Base-by-base conservation (phyloP, 768 basidiomycete species). In the Russula lepida region DNA sequence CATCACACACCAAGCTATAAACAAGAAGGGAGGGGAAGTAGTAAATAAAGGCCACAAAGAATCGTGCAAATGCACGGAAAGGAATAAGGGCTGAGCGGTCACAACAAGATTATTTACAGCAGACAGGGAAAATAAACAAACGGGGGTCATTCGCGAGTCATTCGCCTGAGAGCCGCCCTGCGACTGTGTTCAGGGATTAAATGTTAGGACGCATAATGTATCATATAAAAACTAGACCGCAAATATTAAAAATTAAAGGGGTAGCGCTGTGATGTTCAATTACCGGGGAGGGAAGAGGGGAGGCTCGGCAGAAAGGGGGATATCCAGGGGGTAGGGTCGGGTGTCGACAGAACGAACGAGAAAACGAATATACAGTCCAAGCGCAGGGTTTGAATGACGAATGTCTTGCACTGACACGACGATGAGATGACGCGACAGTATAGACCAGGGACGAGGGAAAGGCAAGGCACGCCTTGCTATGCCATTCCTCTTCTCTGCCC, bases 31-130 rank as follows among this genome's bases (percentile, higher is more conserved):
- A 11, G 25, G 19, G 11, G n/a, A 9, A 53, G 48, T 9, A 5
- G 19, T 8, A 27, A 56, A 37, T 37, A 37, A 15, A 37, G 35
- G 25, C 37, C 19, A 55, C 43, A 23, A 27, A 13, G 50, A 64
- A 63, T 49, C 56, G 37, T 41, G 57, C 62, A 17, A 28, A 30
- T 9, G 62, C 62, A 54, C 47, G 47, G 56, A 62, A 62, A 37
- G 50, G 9, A 58, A 62, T 62, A 62, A n/a, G n/a, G n/a, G n/a
- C n/a, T n/a, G n/a, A n/a, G n/a, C n/a, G n/a, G n/a, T n/a, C n/a
- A n/a, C n/a, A n/a, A n/a, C n/a, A n/a, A n/a, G n/a, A n/a, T n/a
- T n/a, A 30, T 37, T 44, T 32, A 25, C 32, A 39, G 12, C 23
- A 3, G 23, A 17, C 32, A 53, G 19, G 15, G 27, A 25, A 19